These are phyloP conservation scores for Cudoniella acicularis DNA, from an alignment of 495 filamentous ascomycete genomes.

Conservation along the genomic window DNA sequence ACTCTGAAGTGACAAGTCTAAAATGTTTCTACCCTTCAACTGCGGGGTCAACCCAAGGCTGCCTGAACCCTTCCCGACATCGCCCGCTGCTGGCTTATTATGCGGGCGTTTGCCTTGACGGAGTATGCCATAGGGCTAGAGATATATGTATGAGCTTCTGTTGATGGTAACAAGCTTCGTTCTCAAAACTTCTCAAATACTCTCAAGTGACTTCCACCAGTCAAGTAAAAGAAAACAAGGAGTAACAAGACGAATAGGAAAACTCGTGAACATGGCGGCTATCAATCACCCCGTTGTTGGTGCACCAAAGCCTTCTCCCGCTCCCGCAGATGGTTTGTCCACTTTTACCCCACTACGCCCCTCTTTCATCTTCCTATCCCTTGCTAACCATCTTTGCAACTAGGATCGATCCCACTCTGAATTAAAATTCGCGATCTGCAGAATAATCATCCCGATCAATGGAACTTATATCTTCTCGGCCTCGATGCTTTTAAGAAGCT, in stretches of 20 bases:
- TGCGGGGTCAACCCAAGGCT: not conserved
- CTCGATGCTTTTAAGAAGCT: slow-evolving; percentile 39
- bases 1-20: too few relatives aligned
- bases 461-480: slow-evolving; percentile 23
- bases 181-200: not conserved
- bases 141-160: not conserved
- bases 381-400: not conserved
- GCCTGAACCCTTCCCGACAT: not conserved
- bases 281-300: slow-evolving; percentile 19
- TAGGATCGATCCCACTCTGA: slow-evolving; percentile 28
- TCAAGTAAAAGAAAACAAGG: not conserved
- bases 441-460: slow-evolving; percentile 45
- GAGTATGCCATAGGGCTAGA: not conserved
- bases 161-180: not conserved
- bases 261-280: slow-evolving; percentile 21
- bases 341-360: not conserved
- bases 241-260: not conserved
- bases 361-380: not conserved
- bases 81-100: not conserved
- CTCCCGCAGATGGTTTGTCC: slow-evolving; percentile 17
- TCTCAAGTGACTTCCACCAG: not conserved
- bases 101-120: too few relatives aligned
- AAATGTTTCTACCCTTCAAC: too few relatives aligned
- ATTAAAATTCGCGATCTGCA: slow-evolving; percentile 56
- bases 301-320: slow-evolving; percentile 7